Base-by-base conservation (phyloP, 371 early-diverging fungal genomes). In the Rhizopus arrhizus region DNA sequence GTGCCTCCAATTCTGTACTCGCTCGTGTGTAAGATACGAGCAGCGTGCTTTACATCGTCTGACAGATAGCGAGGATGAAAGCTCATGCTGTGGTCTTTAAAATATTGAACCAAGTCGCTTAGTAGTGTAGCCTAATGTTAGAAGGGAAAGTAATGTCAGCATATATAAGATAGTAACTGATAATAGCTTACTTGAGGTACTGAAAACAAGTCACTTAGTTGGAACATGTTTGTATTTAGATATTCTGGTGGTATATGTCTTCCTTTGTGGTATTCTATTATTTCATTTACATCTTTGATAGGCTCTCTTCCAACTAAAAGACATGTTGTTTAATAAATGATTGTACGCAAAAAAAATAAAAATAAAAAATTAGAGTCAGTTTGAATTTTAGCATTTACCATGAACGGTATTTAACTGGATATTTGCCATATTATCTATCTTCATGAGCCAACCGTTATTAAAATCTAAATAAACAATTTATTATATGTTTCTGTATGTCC, bases 31-130 rank as follows among this genome's bases (percentile, higher is more conserved):
- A 88, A 65, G 7, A 81, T 73, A 38, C 78, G 69, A 28, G 83
- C 85, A 1, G 84, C 83, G 2, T 70, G 58, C 22, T 71, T 76
- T 2, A 88, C 78, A 58, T 88, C 88, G 53, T 88, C 86, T 5
- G 80, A 83, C n/a, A 88, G 61, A 52, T 86, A 85, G 16, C 85
- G 80, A 53, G 86, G 85, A 65, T 86, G 85, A 54, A 88, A 86
- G 28, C 78, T 70, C 34, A 84, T 80, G 28, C 73, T 56, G 43
- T 81, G 66, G 12, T 86, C 85, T 32, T 72, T 68, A 60, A 88
- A 88, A 47, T 82, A 83, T 68, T 88, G 85, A 5, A 83, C 73
- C 3, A 88, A 61, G 59, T 88, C 88, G 22, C 85, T 84, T 35
- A 86, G 58, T 28, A 87, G 43, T 10, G 83, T 82, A 0, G 78